Conservation (phyloP, 139 green algal species). For the Mesostigma viride region DNA sequence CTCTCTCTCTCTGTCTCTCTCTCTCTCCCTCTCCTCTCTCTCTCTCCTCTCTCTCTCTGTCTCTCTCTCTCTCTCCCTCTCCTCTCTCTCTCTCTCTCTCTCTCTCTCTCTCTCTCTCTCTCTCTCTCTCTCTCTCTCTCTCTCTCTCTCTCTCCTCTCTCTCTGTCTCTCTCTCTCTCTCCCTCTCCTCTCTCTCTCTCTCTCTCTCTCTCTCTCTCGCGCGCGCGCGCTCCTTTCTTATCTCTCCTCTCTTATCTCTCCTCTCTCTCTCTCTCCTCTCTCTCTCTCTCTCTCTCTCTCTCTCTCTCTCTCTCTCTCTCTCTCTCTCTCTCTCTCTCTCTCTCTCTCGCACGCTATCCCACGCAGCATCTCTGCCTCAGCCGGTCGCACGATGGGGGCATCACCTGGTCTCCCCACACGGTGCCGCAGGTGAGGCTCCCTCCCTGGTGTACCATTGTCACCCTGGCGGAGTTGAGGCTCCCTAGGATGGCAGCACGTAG, state of each 20-base stretch:
- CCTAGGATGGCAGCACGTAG: too few relatives aligned
- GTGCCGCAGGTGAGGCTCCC: too few relatives aligned
- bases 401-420: too few relatives aligned
- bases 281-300: not conserved
- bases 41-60: not conserved
- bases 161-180: not conserved
- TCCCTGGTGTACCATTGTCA: too few relatives aligned
- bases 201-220: too few relatives aligned
- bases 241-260: too few relatives aligned
- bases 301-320: not conserved
- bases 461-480: too few relatives aligned
- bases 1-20: not conserved
- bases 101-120: not conserved
- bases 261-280: not conserved
- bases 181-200: not conserved
- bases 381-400: too few relatives aligned
- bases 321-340: not conserved
- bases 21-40: not conserved
- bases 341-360: too few relatives aligned
- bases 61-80: not conserved
- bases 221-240: too few relatives aligned
- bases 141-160: not conserved
- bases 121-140: not conserved
- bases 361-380: too few relatives aligned
- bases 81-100: not conserved